A percentile compares a stretch with the other conserved stretches of the same genome.
Evolutionary conservation across 176 grass and related monocot genomes (phyloP).

Genomic region (Guadua angustifolia): DNA sequence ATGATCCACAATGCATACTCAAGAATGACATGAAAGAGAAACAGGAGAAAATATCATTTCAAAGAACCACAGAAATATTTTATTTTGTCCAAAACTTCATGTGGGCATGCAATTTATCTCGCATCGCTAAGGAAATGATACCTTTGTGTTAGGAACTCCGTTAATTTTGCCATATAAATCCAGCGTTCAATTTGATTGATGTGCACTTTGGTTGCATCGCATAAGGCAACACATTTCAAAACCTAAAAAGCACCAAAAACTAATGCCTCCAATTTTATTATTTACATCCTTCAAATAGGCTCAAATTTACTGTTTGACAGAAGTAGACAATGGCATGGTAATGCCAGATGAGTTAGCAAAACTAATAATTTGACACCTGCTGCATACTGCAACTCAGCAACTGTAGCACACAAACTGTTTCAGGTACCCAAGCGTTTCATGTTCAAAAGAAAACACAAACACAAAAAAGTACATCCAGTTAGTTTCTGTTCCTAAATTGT

Average conservation of each 20-base stretch:
- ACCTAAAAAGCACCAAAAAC: neutral
- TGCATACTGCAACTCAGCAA: neutral
- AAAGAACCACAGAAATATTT: neutral
- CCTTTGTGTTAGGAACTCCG: neutral
- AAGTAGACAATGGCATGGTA: neutral
- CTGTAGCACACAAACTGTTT: neutral
- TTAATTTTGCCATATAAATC: slow-evolving; percentile 5
- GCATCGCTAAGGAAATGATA: neutral
- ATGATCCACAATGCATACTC: neutral
- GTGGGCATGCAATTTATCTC: neutral
- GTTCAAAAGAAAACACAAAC: neutral
- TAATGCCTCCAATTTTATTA: neutral
- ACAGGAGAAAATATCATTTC: neutral
- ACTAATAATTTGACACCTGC: neutral
- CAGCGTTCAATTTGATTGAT: neutral
- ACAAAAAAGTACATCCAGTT: neutral
- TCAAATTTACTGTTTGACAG: slow-evolving; percentile 6
- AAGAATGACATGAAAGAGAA: slow-evolving; percentile 25
- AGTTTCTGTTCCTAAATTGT: neutral
- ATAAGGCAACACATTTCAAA: neutral
- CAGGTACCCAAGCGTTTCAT: neutral
- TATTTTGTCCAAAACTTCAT: neutral
- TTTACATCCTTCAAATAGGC: neutral
- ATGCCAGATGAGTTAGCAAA: neutral
- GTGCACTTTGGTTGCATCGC: neutral